A percentile compares a stretch with the other conserved stretches of the same genome.
Evolutionary conservation across 768 basidiomycete genomes (phyloP).

Genomic region (Hortiboletus campestris): DNA sequence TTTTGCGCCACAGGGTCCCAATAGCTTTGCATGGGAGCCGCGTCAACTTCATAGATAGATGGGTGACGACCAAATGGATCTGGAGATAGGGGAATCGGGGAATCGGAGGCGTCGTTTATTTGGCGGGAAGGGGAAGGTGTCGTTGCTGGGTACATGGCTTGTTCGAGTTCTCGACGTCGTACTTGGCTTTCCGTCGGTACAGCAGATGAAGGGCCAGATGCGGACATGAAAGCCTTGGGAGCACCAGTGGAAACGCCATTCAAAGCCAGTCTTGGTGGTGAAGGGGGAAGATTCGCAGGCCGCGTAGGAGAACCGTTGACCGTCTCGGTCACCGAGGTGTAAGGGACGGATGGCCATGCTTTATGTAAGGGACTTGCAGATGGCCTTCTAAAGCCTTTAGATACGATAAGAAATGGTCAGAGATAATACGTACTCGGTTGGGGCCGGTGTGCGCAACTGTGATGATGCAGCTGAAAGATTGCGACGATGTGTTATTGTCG

Average conservation of each 20-base stretch:
- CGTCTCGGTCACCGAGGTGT: slow-evolving; percentile 32
- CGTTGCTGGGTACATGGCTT: slow-evolving; percentile 44
- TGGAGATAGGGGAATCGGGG: slow-evolving; percentile 78
- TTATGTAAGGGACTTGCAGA: slow-evolving; percentile 15
- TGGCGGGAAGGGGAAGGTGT: slow-evolving; percentile 29
- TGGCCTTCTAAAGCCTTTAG: slow-evolving; percentile 11
- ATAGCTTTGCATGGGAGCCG: slow-evolving; percentile 35
- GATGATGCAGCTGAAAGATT: slow-evolving; percentile 15
- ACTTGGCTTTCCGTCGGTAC: slow-evolving; percentile 46
- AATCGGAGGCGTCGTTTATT: slow-evolving; percentile 33
- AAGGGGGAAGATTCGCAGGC: slow-evolving; percentile 36
- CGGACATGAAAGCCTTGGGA: slow-evolving; percentile 45
- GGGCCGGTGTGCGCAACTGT: slow-evolving; percentile 6
- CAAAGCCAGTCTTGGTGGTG: slow-evolving; percentile 62
- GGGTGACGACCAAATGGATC: slow-evolving; percentile 79
- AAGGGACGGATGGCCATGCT: slow-evolving; percentile 47
- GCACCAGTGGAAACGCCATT: slow-evolving; percentile 67
- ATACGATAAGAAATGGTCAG: slow-evolving; percentile 3
- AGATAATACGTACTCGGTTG: slow-evolving; percentile 22
- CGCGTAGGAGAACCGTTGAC: slow-evolving; percentile 20
- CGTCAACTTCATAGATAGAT: slow-evolving; percentile 42
- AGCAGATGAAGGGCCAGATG: slow-evolving; percentile 17
- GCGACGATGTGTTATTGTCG: slow-evolving; percentile 19
- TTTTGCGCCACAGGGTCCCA: slow-evolving; percentile 41
- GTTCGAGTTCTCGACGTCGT: slow-evolving; percentile 53